These are phyloP conservation scores for Thalassiosira mediterranea DNA, from an alignment of 352 stramenopile species.

Conservation along the genomic window DNA sequence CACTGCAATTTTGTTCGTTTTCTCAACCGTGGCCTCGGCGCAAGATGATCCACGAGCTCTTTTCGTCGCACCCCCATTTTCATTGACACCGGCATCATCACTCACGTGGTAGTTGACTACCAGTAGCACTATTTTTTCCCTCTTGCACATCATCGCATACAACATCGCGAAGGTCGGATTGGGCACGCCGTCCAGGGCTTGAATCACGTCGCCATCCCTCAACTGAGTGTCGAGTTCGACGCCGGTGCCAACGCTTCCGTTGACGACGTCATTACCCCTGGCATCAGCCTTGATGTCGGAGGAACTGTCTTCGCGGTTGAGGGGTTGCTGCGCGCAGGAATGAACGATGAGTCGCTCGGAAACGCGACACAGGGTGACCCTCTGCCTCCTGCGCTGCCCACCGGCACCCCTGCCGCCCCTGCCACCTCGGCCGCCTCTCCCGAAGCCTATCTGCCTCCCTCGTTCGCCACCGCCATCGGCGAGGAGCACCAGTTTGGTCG, in stretches of 20 bases:
- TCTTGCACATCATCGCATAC: conserved; percentile 27
- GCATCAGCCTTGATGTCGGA: no score
- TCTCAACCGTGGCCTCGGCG: no score
- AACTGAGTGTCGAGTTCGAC: conserved; percentile 8
- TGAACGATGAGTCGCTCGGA: background rate
- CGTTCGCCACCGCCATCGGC: no score
- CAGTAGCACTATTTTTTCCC: conserved; percentile 19
- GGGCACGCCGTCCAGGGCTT: conserved; percentile 27
- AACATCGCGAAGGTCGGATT: conserved; percentile 33
- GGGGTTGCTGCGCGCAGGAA: no score
- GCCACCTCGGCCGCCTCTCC: no score
- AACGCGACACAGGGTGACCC: background rate
- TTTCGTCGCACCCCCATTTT: background rate
- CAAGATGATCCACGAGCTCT: no score
- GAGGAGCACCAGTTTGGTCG: background rate
- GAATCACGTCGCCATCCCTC: conserved; percentile 29
- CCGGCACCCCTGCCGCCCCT: no score
- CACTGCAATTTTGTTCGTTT: no score
- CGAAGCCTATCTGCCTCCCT: no score
- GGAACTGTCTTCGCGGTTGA: no score
- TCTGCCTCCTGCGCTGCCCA: no score
- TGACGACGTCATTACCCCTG: background rate
- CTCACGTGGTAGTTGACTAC: background rate
- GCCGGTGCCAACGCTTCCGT: background rate
- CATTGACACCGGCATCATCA: background rate